Base-by-base conservation (phyloP, 2,329 filamentous ascomycete species). In the Geosmithia putterillii region DNA sequence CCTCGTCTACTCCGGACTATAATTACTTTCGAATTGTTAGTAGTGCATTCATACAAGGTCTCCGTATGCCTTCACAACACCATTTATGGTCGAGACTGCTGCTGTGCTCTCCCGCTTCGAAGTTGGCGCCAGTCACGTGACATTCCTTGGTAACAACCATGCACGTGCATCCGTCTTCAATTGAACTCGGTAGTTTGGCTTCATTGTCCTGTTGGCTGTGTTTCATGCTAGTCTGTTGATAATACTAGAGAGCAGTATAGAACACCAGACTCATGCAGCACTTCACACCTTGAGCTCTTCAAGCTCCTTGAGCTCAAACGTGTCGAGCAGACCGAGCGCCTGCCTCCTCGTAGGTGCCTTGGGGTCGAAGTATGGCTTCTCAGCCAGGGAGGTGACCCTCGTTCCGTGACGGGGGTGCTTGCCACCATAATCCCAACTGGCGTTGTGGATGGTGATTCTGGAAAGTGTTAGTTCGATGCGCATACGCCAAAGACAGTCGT, bases 361-460 rank as follows among this genome's bases (percentile, higher is more conserved):
- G 0, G 72, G 61, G 43, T 82, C 72, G 51, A 83, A 86, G 52
- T 71, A 80, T 0, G 83, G 83, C 64, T 79, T 79, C 63, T 87
- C 83, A 0, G 79, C 83, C 42, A 87, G 59, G 7, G 77, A 67
- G 0, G 81, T 86, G 3, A 87, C 81, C 22, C 83, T 67, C 0
- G 81, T 86, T 2, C 83, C 83, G 55, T 87, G 82, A 35, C 82
- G 67, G 0, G 81, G 78, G 54, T 84, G 67, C 18, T 64, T 69
- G 2, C 79, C 79, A 28, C 74, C 79, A 52, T 86, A 86, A 50
- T 86, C 81, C 79, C 80, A 86, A 51, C 74, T 80, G 0, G 81
- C 81, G 48, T 83, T 85, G 51, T 86, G 81, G 34, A 85, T 85
- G 0, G 82, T 84, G 46, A 84, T 81, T 35, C 77, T 76, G 1